A percentile compares a stretch with the other conserved stretches of the same genome.
Evolutionary conservation across 805 yeast species (phyloP).

Genomic region (Maudiozyma bulderi): DNA sequence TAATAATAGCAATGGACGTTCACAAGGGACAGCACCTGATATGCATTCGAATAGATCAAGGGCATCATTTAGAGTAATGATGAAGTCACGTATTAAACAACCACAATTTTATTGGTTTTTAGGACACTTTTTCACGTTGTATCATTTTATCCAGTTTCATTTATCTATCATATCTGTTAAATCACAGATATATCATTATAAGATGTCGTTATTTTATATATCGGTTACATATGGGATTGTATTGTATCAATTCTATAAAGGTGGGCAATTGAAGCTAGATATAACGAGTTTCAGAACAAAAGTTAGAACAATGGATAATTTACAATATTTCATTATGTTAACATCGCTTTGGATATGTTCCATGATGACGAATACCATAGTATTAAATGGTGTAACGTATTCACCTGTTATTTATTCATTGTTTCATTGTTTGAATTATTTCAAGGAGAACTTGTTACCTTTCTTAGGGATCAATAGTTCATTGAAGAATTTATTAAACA

Average conservation of each 20-base stretch:
- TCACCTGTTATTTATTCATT: constrained; percentile 55
- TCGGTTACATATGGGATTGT: constrained; percentile 56
- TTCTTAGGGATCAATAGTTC: constrained; percentile 31
- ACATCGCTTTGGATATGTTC: constrained; percentile 35
- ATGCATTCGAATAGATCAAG: background rate
- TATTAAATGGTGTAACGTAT: constrained; percentile 40
- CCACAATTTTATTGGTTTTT: constrained; percentile 66
- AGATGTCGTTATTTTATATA: constrained; percentile 39
- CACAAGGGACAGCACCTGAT: background rate
- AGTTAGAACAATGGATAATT: constrained; percentile 40
- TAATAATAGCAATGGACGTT: too few species aligned
- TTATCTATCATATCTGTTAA: constrained; percentile 34
- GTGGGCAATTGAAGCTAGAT: constrained; percentile 29
- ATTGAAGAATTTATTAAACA: constrained; percentile 23
- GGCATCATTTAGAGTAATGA: constrained; percentile 14
- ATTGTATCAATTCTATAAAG: constrained; percentile 46
- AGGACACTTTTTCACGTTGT: constrained; percentile 44
- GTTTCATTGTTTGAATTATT: constrained; percentile 55
- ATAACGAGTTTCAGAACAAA: constrained; percentile 26
- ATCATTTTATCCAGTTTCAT: constrained; percentile 34
- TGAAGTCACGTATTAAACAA: constrained; percentile 28
- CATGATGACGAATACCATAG: constrained; percentile 31
- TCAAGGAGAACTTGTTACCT: constrained; percentile 46
- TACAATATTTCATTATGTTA: constrained; percentile 47
- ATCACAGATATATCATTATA: constrained; percentile 31